Evolutionary conservation across 108 stramenopile genomes (phyloP), one percentile per base, ranked within the genome.

Genomic region (Skeletonema costatum): DNA sequence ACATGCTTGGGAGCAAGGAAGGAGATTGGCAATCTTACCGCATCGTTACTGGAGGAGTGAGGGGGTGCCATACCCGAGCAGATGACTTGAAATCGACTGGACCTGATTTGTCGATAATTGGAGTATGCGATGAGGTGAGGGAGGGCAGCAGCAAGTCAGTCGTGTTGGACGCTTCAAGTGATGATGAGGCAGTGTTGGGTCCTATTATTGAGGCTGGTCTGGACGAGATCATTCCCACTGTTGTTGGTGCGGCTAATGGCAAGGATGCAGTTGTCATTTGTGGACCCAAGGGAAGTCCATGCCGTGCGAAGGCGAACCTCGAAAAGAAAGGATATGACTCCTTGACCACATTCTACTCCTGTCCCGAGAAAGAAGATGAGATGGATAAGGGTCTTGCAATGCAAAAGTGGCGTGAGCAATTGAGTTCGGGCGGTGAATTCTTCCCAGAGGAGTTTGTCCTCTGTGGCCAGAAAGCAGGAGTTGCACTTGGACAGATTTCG

Each of bases 41-140:
- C 41, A 83, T 94, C 68, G 88, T 94, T 51, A 86, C 85, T 64
- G 93, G 93, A 56, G 93, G 93, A 21, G 92, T 94, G 88, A 85
- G 83, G 70, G 93, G 90, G 50, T 81, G 80, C 12, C 70, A 78
- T 39, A 88, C 87, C 31, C 92, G 95, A 92, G 82, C 84, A 33
- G 87, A 93, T 31, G 95, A 96, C 72, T 83, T 84, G 9, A 81
- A 83, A 38, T 80, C 84, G 16, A 84, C 86, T 39, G 95, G 95
- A 36, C 95, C 95, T 4, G 82, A 74, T 30, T 74, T 73, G 39
- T 77, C 66, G 36, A 77, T 77, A 32, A 65, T 72, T 42, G 82
- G 48, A 50, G 48, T 50, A 50, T 50, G 48, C 32, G 80, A 74
- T 50, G 67, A 73, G 35, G 77, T 67, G 31, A 38, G 60, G 70